phyloP scores from a whole-genome alignment of 2,329 filamentous ascomycete species.

The Colletotrichum sp. region DNA sequence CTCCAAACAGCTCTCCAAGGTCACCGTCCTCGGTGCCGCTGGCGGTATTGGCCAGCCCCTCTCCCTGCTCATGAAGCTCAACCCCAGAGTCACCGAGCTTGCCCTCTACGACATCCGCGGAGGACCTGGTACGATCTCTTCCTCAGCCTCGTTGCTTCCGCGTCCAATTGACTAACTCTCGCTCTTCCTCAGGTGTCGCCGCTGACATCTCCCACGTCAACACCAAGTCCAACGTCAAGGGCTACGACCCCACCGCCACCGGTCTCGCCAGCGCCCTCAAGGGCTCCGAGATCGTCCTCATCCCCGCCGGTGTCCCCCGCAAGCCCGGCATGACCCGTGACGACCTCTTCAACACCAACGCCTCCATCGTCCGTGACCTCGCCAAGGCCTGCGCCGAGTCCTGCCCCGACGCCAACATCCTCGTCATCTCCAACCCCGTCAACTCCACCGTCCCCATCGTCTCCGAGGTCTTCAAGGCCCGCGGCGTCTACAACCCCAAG shows the following conservation, averaged over 20 bases:
- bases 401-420: conserved; percentile 89
- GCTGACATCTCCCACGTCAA: conserved; percentile 99
- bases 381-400: conserved; percentile 92
- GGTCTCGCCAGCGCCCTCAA: conserved; percentile 82
- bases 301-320: conserved; percentile 97
- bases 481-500: conserved; percentile 98
- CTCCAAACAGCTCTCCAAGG: conserved; percentile 82
- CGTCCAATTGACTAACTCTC: conserved; percentile 26
- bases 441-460: conserved; percentile 99
- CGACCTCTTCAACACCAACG: conserved; percentile 99
- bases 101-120: conserved; percentile 98
- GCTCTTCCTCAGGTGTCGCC: conserved; percentile 77
- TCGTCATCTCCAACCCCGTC: conserved; percentile 99
- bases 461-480: conserved; percentile 94
- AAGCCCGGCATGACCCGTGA: conserved; percentile 99
- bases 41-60: conserved; percentile 99
- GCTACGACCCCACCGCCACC: conserved; percentile 78
- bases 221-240: conserved; percentile 94
- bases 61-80: conserved; percentile 97
- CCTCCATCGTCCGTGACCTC: conserved; percentile 97
- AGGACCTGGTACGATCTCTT: conserved; percentile 75
- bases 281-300: conserved; percentile 92
- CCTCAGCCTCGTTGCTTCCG: neutral
- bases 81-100: conserved; percentile 91
- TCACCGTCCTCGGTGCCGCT: conserved; percentile 93